These are phyloP conservation scores for Phylloboletellus chloephorus DNA, from an alignment of 1,284 basidiomycete genomes.

Conservation along the genomic window DNA sequence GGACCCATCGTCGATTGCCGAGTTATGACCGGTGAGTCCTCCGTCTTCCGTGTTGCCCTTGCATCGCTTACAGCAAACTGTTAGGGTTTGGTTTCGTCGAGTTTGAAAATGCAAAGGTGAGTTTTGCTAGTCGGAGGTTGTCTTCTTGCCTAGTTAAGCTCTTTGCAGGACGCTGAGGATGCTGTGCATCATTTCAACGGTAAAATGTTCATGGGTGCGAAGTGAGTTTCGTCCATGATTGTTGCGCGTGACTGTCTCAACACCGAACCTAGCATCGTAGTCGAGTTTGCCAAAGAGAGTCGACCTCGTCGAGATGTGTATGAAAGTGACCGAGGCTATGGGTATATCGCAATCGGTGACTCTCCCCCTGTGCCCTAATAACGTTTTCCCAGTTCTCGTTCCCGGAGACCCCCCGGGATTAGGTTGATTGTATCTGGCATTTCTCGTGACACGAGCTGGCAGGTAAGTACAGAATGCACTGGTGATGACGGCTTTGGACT, in stretches of 20 bases:
- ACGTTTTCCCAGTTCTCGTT: constrained; percentile 42
- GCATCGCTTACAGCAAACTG: constrained; percentile 9
- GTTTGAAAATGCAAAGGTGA: constrained; percentile 77
- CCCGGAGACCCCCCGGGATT: constrained; percentile 74
- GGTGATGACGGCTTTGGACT: constrained; percentile 7
- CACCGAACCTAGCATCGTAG: constrained; percentile 64
- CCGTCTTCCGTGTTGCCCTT: background rate
- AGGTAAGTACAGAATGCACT: constrained; percentile 60
- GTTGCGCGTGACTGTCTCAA: constrained; percentile 6
- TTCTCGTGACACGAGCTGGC: constrained; percentile 92
- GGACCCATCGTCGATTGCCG: constrained; percentile 86
- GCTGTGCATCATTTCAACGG: constrained; percentile 83
- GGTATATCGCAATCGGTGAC: constrained; percentile 37
- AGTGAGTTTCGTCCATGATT: constrained; percentile 43
- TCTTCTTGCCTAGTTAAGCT: constrained; percentile 3
- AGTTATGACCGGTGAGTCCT: constrained; percentile 79
- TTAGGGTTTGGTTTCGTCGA: constrained; percentile 89
- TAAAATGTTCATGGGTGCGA: constrained; percentile 81
- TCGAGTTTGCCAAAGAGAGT: constrained; percentile 87
- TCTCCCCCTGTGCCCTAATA: constrained; percentile 1
- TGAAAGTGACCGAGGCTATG: constrained; percentile 48
- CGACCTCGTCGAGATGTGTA: constrained; percentile 76
- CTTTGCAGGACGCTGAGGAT: constrained; percentile 81
- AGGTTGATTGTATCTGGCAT: constrained; percentile 83
- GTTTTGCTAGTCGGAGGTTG: constrained; percentile 1